Percentiles rank a stretch among this genome's conserved stretches.
These are phyloP conservation scores for Coccinonectria pachysandricola DNA, from an alignment of 2,329 filamentous ascomycete species.

Conservation along the genomic window DNA sequence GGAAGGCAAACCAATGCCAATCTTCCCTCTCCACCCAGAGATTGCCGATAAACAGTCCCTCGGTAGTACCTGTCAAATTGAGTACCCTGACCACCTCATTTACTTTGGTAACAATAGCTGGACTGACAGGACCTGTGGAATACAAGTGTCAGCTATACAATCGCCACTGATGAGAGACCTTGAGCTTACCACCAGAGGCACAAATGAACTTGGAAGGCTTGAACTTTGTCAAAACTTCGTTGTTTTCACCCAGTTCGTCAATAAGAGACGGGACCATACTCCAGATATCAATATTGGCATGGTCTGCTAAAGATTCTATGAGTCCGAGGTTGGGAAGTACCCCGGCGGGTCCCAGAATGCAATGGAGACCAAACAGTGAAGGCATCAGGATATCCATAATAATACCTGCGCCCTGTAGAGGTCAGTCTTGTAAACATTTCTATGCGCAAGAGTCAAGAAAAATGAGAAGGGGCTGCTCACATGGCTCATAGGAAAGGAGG, in stretches of 20 bases:
- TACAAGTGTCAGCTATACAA: not conserved
- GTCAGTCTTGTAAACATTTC: not conserved
- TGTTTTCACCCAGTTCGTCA: constrained; percentile 24
- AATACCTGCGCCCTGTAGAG: constrained; percentile 28
- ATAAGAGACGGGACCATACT: constrained; percentile 27
- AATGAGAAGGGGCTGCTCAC: constrained; percentile 11
- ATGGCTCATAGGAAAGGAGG: constrained; percentile 27
- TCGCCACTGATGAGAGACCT: no score
- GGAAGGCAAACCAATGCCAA: constrained; percentile 24
- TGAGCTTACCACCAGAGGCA: constrained; percentile 23
- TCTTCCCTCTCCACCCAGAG: constrained; percentile 16
- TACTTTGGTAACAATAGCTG: constrained; percentile 17
- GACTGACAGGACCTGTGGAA: constrained; percentile 23
- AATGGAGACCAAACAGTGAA: constrained; percentile 24
- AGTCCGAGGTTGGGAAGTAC: constrained; percentile 27
- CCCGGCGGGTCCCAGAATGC: constrained; percentile 24
- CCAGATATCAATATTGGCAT: constrained; percentile 27
- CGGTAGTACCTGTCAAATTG: constrained; percentile 25
- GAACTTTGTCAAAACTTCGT: constrained; percentile 22
- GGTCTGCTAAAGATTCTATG: constrained; percentile 22
- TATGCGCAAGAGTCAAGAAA: not conserved
- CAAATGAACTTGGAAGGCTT: constrained; percentile 24
- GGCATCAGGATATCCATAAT: constrained; percentile 32
- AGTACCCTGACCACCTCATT: constrained; percentile 23
- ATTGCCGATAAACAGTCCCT: constrained; percentile 25